These are phyloP conservation scores for Fraxinus quadrangulata DNA, from an alignment of 257 asterid genomes.

Conservation along the genomic window DNA sequence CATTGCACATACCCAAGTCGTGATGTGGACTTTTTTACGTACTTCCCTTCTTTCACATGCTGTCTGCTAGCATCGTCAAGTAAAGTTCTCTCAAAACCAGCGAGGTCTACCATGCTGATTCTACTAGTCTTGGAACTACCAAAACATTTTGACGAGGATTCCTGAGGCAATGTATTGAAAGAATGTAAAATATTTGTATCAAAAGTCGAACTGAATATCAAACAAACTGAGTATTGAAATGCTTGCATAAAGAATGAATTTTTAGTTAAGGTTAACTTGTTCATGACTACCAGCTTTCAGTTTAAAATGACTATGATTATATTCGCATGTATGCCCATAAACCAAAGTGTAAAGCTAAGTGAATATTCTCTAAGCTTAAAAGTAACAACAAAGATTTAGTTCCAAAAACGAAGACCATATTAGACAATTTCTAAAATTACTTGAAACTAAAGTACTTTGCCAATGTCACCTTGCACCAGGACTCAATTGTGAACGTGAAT, in stretches of 20 bases:
- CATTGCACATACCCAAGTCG: conserved; percentile 74
- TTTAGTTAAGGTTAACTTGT: not conserved
- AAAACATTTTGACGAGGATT: conserved; percentile 83
- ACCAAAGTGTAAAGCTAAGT: not conserved
- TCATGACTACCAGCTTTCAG: not conserved
- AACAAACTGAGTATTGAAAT: not conserved
- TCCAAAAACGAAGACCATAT: not conserved
- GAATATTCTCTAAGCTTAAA: not conserved
- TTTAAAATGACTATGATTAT: not conserved
- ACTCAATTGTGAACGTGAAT: conserved; percentile 80
- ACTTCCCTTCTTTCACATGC: conserved; percentile 75
- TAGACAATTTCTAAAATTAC: not conserved
- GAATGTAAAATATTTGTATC: not conserved
- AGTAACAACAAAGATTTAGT: not conserved
- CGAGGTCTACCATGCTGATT: conserved; percentile 88
- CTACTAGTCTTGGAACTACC: conserved; percentile 91
- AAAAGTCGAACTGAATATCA: not conserved
- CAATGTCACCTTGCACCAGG: conserved; percentile 88
- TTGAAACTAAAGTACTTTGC: not conserved
- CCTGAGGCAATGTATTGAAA: conserved; percentile 43
- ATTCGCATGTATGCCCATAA: not conserved
- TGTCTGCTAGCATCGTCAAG: conserved; percentile 72
- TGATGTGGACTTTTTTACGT: conserved; percentile 82
- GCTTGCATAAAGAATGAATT: not conserved
- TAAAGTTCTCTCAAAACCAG: conserved; percentile 77